Base-by-base conservation (phyloP, 345 rosid genomes). In the Populus pruinosa region DNA sequence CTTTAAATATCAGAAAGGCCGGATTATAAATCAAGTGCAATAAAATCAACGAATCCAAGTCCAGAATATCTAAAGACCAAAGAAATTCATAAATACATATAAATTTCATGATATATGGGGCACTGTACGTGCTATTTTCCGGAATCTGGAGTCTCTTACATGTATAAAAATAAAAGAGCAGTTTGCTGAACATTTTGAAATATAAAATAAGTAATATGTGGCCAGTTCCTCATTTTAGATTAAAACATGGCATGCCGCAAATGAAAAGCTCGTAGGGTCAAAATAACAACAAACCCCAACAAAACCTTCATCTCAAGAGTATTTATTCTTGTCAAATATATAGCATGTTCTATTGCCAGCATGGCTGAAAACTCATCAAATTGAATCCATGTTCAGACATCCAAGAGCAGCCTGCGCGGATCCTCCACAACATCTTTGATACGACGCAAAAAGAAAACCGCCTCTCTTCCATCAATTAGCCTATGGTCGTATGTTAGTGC, bases 391-490 rank as follows among this genome's bases (percentile, higher is more conserved):
- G 17, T 36, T 86, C 84, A 89, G 69, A 88, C 79, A 47, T 90
- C 92, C 20, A 91, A 90, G 16, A 92, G 92, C 39, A 90, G 84
- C 84, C 95, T 87, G 14, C 93, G 89, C 13, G 94, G 96, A 80
- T 93, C 98, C 85, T 93, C 96, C 75, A 90, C 94, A 0, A 93
- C 91, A 44, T 93, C 96, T 74, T 93, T 89, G 81, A 91, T 93
- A 31, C 91, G 93, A 9, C 93, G 93, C 79, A 91, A 78, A 92
- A 91, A 93, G 75, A 90, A 89, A 71, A 93, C 93, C 0, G 96
- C 92, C 89, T 91, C 98, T 88, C 96, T 93, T 64, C 96, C 98
- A 74, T 93, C 98, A 61, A 93, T 91, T 85, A 93, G 85, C 62
- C 95, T 82, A 81, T 93, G 97, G 81, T 90, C 94, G 73, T 93